Evolutionary conservation across 1,139 yeast species (phyloP).

Genomic region (Blastobotrys capitulatus): DNA sequence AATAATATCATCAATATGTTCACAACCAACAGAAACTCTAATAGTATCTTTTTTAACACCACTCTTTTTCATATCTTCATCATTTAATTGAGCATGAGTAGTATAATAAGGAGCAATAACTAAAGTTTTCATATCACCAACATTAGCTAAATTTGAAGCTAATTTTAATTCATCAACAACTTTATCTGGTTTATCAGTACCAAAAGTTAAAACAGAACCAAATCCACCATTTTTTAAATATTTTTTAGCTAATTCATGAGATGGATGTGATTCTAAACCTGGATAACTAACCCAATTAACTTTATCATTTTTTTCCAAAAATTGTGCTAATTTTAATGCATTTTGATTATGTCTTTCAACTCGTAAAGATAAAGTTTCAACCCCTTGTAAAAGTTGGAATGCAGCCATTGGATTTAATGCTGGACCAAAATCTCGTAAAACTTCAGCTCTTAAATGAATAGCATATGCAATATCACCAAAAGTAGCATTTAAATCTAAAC

Average conservation of each 20-base stretch:
- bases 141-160: slow-evolving; percentile 91
- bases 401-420: slow-evolving; percentile 82
- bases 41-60: slow-evolving; percentile 87
- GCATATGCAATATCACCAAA: slow-evolving; percentile 77
- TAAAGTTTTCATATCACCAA: slow-evolving; percentile 92
- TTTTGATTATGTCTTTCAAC: slow-evolving; percentile 87
- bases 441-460: slow-evolving; percentile 76
- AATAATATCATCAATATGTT: slow-evolving; percentile 81
- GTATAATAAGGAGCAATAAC: slow-evolving; percentile 95
- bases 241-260: slow-evolving; percentile 76
- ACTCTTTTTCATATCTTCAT: slow-evolving; percentile 70
- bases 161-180: slow-evolving; percentile 78
- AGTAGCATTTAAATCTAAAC: slow-evolving; percentile 73
- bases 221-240: slow-evolving; percentile 65
- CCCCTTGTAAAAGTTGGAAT: slow-evolving; percentile 81
- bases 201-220: slow-evolving; percentile 86
- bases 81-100: slow-evolving; percentile 85
- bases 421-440: slow-evolving; percentile 90
- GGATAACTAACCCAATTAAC: slow-evolving; percentile 90
- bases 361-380: slow-evolving; percentile 89
- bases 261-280: slow-evolving; percentile 78
- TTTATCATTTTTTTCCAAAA: slow-evolving; percentile 64
- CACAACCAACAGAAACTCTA: slow-evolving; percentile 87
- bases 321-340: slow-evolving; percentile 74
- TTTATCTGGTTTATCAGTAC: slow-evolving; percentile 67